Evolutionary conservation across 2,329 filamentous ascomycete species (phyloP).

Genomic region (Botrytis aclada): DNA sequence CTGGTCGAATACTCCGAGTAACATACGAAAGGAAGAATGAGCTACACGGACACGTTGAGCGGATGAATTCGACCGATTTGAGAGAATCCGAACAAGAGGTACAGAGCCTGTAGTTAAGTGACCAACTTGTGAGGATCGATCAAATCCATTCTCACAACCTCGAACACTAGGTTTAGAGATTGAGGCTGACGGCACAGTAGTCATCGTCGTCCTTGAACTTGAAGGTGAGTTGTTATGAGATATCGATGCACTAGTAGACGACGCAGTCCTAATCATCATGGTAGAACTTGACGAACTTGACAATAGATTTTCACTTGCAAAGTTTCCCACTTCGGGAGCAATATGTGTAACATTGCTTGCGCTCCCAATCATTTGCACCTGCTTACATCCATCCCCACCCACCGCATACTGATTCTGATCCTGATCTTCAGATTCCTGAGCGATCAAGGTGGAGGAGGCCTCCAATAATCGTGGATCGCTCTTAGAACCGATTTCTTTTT

Average conservation of each 20-base stretch:
- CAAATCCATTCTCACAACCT: background rate
- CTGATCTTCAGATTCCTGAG: background rate
- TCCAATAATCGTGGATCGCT: background rate
- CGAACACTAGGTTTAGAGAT: too few species aligned
- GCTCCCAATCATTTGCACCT: background rate
- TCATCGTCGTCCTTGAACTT: background rate
- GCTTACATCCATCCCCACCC: background rate
- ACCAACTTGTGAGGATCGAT: background rate
- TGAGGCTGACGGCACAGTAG: background rate
- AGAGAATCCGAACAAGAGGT: background rate
- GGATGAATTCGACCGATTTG: background rate
- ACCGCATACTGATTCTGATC: background rate
- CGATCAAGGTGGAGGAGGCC: background rate
- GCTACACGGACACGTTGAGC: background rate
- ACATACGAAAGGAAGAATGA: background rate
- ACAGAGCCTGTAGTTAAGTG: background rate
- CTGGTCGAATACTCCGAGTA: background rate
- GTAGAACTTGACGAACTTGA: too few species aligned
- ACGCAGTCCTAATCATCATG: background rate
- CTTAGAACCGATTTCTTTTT: background rate
- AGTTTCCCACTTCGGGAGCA: background rate
- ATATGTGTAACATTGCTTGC: background rate
- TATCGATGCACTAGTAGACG: background rate
- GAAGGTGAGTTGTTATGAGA: background rate
- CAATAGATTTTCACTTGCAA: too few species aligned